These are phyloP conservation scores for Aspergillus sojae DNA, from an alignment of 2,329 filamentous ascomycete genomes.

Conservation along the genomic window DNA sequence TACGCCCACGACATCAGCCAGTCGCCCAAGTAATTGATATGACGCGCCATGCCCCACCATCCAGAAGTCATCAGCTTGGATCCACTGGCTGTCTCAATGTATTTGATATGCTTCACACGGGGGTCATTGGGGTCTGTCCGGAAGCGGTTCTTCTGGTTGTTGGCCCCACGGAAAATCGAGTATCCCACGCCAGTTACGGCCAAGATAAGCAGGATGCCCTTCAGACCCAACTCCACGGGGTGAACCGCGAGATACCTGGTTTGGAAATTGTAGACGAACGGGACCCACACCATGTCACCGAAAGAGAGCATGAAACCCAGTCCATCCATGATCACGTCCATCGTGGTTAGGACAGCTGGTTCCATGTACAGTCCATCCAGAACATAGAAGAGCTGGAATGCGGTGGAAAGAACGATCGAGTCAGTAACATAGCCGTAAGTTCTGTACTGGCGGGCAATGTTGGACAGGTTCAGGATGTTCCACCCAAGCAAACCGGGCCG, in stretches of 20 bases:
- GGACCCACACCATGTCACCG: constrained; percentile 90
- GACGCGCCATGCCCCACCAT: constrained; percentile 90
- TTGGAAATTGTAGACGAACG: constrained; percentile 84
- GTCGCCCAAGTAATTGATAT: constrained; percentile 96
- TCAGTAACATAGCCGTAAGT: constrained; percentile 82
- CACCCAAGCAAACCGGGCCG: constrained; percentile 90
- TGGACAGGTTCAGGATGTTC: constrained; percentile 82
- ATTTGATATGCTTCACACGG: constrained; percentile 75
- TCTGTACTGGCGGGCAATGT: constrained; percentile 84
- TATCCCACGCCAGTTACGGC: constrained; percentile 74
- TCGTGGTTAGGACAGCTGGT: constrained; percentile 84
- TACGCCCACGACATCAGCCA: constrained; percentile 95
- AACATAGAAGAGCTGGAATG: constrained; percentile 79
- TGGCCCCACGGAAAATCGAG: constrained; percentile 89
- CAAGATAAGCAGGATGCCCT: constrained; percentile 66
- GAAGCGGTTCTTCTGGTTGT: constrained; percentile 94
- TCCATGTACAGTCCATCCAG: constrained; percentile 88
- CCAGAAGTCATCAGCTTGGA: constrained; percentile 80
- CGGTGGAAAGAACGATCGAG: constrained; percentile 77
- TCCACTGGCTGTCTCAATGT: constrained; percentile 80
- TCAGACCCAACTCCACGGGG: constrained; percentile 74
- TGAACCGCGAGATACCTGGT: constrained; percentile 81
- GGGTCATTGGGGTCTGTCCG: constrained; percentile 83
- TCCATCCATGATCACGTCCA: constrained; percentile 90
- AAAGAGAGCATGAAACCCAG: constrained; percentile 96